These are phyloP conservation scores for Pleurotus eryngii DNA, from an alignment of 768 basidiomycete genomes.

Conservation along the genomic window DNA sequence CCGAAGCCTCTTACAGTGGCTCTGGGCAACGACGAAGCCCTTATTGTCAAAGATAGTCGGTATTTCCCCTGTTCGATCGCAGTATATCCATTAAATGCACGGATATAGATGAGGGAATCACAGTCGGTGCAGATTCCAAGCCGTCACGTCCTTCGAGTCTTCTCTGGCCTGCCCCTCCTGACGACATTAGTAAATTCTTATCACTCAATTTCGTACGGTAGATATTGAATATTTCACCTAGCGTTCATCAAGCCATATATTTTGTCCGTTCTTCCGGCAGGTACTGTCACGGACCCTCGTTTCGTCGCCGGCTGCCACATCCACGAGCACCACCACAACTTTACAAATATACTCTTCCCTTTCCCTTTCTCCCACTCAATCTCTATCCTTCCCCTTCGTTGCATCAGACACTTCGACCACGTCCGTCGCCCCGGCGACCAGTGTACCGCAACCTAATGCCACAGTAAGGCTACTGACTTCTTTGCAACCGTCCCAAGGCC, in stretches of 20 bases:
- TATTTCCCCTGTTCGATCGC: constrained; percentile 6
- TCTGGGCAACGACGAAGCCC: constrained; percentile 56
- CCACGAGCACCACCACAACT: constrained; percentile 52
- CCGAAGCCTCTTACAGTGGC: constrained; percentile 60
- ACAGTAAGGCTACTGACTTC: constrained; percentile 64
- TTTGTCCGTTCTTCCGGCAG: constrained; percentile 70
- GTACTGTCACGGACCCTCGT: constrained; percentile 42
- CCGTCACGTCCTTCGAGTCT: constrained; percentile 46
- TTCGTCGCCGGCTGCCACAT: constrained; percentile 24
- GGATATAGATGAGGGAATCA: constrained; percentile 58
- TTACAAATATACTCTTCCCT: constrained; percentile 72
- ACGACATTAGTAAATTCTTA: constrained; percentile 60
- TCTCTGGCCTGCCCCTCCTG: constrained; percentile 77
- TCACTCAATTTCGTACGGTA: neutral
- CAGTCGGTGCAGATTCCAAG: constrained; percentile 61
- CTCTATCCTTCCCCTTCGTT: constrained; percentile 59
- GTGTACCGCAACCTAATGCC: constrained; percentile 29
- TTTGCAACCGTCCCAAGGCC: constrained; percentile 47
- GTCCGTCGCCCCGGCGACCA: constrained; percentile 23
- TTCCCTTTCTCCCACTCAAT: constrained; percentile 59
- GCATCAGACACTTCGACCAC: constrained; percentile 10
- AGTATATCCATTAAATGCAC: constrained; percentile 2
- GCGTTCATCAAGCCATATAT: constrained; percentile 78
- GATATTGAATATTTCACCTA: constrained; percentile 19
- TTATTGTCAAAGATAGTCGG: constrained; percentile 81